These are phyloP conservation scores for Favolaschia claudopus DNA, from an alignment of 768 basidiomycete species.

Conservation along the genomic window DNA sequence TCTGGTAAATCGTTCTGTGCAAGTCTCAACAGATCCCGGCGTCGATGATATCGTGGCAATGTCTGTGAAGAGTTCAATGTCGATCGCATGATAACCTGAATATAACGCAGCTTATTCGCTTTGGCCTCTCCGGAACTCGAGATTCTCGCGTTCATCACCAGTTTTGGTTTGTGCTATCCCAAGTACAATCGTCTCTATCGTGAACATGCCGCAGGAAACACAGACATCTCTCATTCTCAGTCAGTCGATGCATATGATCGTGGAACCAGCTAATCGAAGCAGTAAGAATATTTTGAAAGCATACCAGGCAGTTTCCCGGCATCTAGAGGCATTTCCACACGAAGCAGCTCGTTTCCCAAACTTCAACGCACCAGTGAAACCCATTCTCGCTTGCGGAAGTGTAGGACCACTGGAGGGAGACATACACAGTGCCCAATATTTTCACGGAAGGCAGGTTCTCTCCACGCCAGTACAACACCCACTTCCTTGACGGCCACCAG, in stretches of 20 bases:
- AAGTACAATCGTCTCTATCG: background rate
- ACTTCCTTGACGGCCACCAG: constrained; percentile 42
- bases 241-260: constrained; percentile 42
- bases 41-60: constrained; percentile 85
- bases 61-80: constrained; percentile 45
- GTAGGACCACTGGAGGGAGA: constrained; percentile 74
- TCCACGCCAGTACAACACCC: background rate
- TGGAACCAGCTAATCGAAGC: background rate
- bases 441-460: constrained; percentile 73
- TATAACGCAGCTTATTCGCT: constrained; percentile 67
- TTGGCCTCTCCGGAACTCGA: constrained; percentile 85
- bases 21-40: constrained; percentile 89
- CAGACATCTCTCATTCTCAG: constrained; percentile 68
- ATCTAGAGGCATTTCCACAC: constrained; percentile 62
- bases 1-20: background rate
- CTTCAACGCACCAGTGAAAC: constrained; percentile 56
- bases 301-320: constrained; percentile 70
- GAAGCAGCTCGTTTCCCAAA: constrained; percentile 68
- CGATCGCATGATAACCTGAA: background rate
- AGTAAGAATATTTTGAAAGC: constrained; percentile 81
- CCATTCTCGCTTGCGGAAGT: constrained; percentile 71
- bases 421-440: constrained; percentile 80
- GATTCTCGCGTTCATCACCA: constrained; percentile 69
- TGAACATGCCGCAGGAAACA: constrained; percentile 63
- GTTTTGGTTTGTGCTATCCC: constrained; percentile 81